These are phyloP conservation scores for Cryptococcus sp. DNA, from an alignment of 1,284 basidiomycete species.

Conservation along the genomic window DNA sequence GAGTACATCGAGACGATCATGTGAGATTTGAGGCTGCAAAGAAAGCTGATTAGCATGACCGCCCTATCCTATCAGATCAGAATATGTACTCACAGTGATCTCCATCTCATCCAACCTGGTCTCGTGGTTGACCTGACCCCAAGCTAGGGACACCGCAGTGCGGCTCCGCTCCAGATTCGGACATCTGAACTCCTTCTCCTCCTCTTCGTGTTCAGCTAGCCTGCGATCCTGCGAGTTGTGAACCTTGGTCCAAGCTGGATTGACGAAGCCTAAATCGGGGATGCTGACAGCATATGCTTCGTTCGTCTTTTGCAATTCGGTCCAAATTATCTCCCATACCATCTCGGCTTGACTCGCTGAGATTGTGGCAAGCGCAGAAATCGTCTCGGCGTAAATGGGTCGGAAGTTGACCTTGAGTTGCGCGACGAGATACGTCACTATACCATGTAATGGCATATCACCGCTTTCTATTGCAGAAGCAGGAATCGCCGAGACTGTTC, in stretches of 20 bases:
- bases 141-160: conserved; percentile 20
- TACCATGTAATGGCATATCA: conserved; percentile 58
- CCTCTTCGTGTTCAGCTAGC: conserved; percentile 24
- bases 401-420: conserved; percentile 89
- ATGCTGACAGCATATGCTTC: conserved; percentile 21
- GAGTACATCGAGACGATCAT: conserved; percentile 69
- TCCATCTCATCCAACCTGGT: conserved; percentile 34
- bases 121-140: conserved; percentile 26
- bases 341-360: conserved; percentile 64
- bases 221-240: conserved; percentile 1
- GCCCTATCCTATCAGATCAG: neutral
- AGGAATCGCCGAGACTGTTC: conserved; percentile 36
- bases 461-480: conserved; percentile 10
- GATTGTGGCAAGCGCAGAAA: conserved; percentile 65
- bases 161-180: conserved; percentile 35
- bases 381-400: conserved; percentile 83
- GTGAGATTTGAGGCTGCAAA: conserved; percentile 61
- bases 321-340: conserved; percentile 72
- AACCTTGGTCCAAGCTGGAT: conserved; percentile 39
- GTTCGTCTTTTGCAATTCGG: conserved; percentile 58
- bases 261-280: conserved; percentile 30
- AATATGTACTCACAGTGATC: conserved; percentile 32
- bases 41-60: neutral
- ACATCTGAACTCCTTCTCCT: conserved; percentile 49
- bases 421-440: conserved; percentile 40